Evolutionary conservation across 139 green algal genomes (phyloP).

Genomic region (Deuterostichococcus epilithicus): DNA sequence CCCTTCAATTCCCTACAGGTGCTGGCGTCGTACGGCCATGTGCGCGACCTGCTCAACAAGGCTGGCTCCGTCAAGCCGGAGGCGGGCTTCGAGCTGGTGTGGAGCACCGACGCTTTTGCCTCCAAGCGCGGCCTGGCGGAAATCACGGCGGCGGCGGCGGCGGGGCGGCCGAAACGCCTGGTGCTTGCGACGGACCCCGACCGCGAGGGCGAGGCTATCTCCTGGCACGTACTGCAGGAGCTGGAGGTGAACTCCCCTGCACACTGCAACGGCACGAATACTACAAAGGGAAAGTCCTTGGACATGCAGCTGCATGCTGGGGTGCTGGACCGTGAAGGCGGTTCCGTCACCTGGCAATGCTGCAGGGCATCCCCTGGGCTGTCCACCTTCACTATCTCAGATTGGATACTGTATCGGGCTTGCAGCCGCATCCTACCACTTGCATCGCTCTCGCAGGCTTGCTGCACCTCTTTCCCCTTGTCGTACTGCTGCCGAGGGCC

Average conservation of each 20-base stretch:
- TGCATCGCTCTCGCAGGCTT: too few relatives aligned
- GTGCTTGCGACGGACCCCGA: conserved; percentile 94
- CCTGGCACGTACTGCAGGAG: conserved; percentile 87
- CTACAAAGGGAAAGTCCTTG: too few relatives aligned
- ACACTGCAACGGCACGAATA: too few relatives aligned
- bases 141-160: conserved; percentile 7
- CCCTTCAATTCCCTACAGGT: conserved; percentile 41
- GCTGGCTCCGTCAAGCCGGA: conserved; percentile 57
- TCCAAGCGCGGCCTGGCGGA: conserved; percentile 4
- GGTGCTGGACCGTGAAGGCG: too few relatives aligned
- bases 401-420: too few relatives aligned
- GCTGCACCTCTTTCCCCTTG: too few relatives aligned
- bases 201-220: conserved; percentile 93
- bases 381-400: too few relatives aligned
- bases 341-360: too few relatives aligned
- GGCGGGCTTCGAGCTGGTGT: conserved; percentile 44
- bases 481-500: too few relatives aligned
- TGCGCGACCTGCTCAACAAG: conserved; percentile 76
- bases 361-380: too few relatives aligned
- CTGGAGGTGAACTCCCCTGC: conserved; percentile 42
- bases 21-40: conserved; percentile 87
- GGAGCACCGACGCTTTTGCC: background rate
- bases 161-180: conserved; percentile 28
- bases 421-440: too few relatives aligned
- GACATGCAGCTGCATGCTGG: too few relatives aligned